A percentile compares a stretch with the other conserved stretches of the same genome.
phyloP scores from a whole-genome alignment of 164 flowering plant genomes.

The Pachysandra terminalis region DNA sequence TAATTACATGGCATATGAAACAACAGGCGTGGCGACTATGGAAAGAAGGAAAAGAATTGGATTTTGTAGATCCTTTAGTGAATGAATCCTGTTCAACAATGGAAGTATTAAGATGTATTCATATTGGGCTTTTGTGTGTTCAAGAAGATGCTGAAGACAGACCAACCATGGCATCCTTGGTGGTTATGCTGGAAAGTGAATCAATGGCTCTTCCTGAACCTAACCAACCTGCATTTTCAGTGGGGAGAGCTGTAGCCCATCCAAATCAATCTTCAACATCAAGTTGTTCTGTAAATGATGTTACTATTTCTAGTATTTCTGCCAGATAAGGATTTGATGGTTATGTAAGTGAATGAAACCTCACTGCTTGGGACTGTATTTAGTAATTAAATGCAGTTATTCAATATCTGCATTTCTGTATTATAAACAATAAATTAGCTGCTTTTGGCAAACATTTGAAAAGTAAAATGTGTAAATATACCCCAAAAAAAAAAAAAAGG shows the following conservation, averaged over 20 bases:
- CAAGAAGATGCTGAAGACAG: slow-evolving; percentile 14
- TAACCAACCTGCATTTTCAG: slow-evolving; percentile 5
- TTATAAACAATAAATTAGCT: too few relatives aligned
- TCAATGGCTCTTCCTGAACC: slow-evolving; percentile 4
- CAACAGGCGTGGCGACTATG: slow-evolving; percentile 25
- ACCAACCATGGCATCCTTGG: slow-evolving; percentile 16
- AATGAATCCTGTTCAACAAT: neutral
- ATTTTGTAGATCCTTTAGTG: slow-evolving; percentile 8
- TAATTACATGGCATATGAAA: neutral
- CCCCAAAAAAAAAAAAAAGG: too few relatives aligned
- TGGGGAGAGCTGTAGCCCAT: neutral
- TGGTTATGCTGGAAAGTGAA: slow-evolving; percentile 12
- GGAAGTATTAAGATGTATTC: slow-evolving; percentile 13
- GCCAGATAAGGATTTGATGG: neutral
- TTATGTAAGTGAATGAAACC: too few relatives aligned
- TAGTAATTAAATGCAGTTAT: too few relatives aligned
- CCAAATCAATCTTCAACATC: neutral
- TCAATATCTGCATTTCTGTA: too few relatives aligned
- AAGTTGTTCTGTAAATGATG: neutral
- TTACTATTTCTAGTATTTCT: neutral
- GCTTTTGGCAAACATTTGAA: too few relatives aligned
- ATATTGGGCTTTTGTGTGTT: slow-evolving; percentile 18
- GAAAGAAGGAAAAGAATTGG: slow-evolving; percentile 9
- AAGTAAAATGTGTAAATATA: too few relatives aligned
- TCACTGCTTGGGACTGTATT: too few relatives aligned